Percentiles rank a stretch among this genome's conserved stretches.
phyloP scores from a whole-genome alignment of 495 filamentous ascomycete genomes.

The Podospora comata region DNA sequence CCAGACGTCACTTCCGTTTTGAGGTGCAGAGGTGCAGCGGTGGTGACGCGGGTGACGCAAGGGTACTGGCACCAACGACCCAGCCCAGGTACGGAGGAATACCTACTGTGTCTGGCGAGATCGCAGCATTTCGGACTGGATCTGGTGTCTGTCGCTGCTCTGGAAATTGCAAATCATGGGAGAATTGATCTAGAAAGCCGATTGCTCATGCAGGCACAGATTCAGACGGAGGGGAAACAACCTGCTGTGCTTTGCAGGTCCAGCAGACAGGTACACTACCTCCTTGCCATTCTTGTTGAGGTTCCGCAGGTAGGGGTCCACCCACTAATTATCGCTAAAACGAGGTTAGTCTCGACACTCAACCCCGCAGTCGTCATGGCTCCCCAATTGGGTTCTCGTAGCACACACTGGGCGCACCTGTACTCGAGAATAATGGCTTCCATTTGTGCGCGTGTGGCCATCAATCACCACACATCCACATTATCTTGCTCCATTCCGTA shows the following conservation, averaged over 20 bases:
- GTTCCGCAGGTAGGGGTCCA: background rate
- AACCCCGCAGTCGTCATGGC: background rate
- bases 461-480: too few species aligned
- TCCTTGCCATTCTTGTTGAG: background rate
- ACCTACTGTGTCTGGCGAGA: background rate
- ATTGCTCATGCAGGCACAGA: background rate
- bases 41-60: conserved; percentile 3
- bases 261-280: background rate
- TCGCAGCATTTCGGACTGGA: background rate
- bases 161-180: background rate
- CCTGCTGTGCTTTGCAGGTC: background rate
- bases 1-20: conserved; percentile 5
- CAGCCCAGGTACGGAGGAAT: background rate
- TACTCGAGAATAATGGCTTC: background rate
- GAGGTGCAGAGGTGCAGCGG: background rate
- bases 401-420: background rate
- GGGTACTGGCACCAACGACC: background rate
- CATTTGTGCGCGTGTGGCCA: background rate
- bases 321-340: background rate
- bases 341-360: background rate
- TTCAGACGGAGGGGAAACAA: background rate
- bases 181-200: background rate
- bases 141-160: background rate
- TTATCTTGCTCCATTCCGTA: background rate
- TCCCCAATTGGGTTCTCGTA: background rate